These are phyloP conservation scores for Tulasnella sp. DNA, from an alignment of 768 basidiomycete species.

Conservation along the genomic window DNA sequence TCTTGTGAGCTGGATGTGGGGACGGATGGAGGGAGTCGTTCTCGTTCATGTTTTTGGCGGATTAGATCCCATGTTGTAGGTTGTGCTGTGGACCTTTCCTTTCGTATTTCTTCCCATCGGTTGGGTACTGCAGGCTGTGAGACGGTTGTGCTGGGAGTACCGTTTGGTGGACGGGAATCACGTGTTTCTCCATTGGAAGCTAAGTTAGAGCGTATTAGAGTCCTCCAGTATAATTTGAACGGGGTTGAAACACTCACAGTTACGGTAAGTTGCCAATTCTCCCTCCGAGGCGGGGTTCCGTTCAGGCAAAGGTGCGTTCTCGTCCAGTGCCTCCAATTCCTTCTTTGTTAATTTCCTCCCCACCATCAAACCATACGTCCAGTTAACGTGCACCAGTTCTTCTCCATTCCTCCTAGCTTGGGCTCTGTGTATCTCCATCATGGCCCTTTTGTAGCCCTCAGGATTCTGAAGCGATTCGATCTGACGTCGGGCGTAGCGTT, in stretches of 20 bases:
- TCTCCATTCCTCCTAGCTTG: slow-evolving; percentile 27
- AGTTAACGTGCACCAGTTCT: slow-evolving; percentile 18
- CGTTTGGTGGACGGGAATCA: slow-evolving; percentile 6
- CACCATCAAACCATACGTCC: slow-evolving; percentile 19
- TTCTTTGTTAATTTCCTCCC: slow-evolving; percentile 27
- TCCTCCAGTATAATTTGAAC: neutral
- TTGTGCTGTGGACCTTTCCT: slow-evolving; percentile 41
- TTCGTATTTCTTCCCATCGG: slow-evolving; percentile 67
- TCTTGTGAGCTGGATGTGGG: slow-evolving; percentile 18
- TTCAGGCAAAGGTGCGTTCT: slow-evolving; percentile 15
- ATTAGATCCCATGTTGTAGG: slow-evolving; percentile 65
- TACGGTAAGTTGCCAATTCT: neutral
- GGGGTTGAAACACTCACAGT: neutral
- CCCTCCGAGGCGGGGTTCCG: neutral
- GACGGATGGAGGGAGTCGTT: slow-evolving; percentile 25
- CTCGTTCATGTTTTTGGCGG: slow-evolving; percentile 46
- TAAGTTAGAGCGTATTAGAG: neutral
- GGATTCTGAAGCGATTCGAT: slow-evolving; percentile 38
- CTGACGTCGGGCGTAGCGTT: slow-evolving; percentile 39
- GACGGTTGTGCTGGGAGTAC: neutral
- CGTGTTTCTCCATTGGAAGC: neutral
- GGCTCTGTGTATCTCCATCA: slow-evolving; percentile 39
- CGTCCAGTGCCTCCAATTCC: slow-evolving; percentile 27
- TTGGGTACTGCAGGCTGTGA: slow-evolving; percentile 34
- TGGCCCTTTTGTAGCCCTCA: slow-evolving; percentile 37